phyloP scores from a whole-genome alignment of 208 protist species.

The Trypanosoma mega region DNA sequence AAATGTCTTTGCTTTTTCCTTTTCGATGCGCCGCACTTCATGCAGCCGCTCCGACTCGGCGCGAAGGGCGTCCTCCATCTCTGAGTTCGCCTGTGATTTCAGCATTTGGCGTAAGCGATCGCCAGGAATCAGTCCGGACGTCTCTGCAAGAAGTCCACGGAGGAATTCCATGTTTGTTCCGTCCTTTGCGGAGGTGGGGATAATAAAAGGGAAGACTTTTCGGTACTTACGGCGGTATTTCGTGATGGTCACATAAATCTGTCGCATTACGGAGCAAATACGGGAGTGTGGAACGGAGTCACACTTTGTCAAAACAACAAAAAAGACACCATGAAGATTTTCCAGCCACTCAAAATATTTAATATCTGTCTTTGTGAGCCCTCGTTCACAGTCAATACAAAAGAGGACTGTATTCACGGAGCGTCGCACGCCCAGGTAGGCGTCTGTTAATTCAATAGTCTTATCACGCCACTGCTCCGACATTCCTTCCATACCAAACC shows the following conservation, averaged over 20 bases:
- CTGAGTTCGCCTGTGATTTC: constrained; percentile 39
- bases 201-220: constrained; percentile 86
- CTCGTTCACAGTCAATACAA: constrained; percentile 86
- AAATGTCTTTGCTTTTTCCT: constrained; percentile 36
- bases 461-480: constrained; percentile 85
- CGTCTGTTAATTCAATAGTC: constrained; percentile 83
- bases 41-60: constrained; percentile 56
- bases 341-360: constrained; percentile 89
- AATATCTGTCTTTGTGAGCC: constrained; percentile 84
- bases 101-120: constrained; percentile 76
- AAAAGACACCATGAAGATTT: constrained; percentile 89
- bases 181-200: constrained; percentile 79
- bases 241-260: constrained; percentile 86
- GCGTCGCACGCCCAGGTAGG: constrained; percentile 89
- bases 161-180: constrained; percentile 86
- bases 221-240: constrained; percentile 81
- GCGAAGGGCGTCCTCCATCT: constrained; percentile 50
- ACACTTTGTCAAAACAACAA: constrained; percentile 89
- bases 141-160: constrained; percentile 83
- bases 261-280: constrained; percentile 85
- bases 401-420: constrained; percentile 91
- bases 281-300: constrained; percentile 86
- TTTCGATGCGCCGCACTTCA: constrained; percentile 42
- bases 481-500: constrained; percentile 92
- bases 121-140: constrained; percentile 83